phyloP scores from a whole-genome alignment of 257 asterid species.

The Capsicum pubescens region DNA sequence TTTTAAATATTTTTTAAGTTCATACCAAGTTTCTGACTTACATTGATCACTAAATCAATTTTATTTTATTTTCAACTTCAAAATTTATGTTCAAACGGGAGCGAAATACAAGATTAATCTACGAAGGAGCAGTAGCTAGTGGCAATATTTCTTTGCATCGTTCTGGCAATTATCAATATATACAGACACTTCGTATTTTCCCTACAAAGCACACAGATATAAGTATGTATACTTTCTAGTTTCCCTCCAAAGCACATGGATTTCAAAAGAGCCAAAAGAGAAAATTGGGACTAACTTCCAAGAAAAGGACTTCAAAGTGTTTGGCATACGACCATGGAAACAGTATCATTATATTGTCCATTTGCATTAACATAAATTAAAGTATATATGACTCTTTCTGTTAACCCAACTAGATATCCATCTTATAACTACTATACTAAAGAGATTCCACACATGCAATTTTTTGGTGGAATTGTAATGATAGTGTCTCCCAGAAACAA shows the following conservation, averaged over 20 bases:
- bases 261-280: neutral
- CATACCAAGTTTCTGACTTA: too few relatives aligned
- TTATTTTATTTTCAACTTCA: too few relatives aligned
- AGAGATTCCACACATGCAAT: slow-evolving; percentile 28
- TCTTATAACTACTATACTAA: neutral
- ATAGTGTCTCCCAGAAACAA: slow-evolving; percentile 51
- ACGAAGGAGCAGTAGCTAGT: neutral
- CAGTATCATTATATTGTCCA: neutral
- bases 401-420: slow-evolving; percentile 22
- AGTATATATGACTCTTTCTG: neutral
- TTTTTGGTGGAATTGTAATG: slow-evolving; percentile 60
- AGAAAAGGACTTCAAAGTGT: neutral
- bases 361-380: neutral
- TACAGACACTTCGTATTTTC: neutral
- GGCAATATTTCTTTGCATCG: slow-evolving; percentile 1
- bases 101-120: too few relatives aligned
- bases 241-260: slow-evolving; percentile 19
- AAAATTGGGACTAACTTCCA: neutral
- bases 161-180: neutral
- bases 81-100: too few relatives aligned
- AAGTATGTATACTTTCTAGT: neutral
- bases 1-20: too few relatives aligned
- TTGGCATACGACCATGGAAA: neutral
- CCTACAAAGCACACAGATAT: neutral
- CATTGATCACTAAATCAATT: too few relatives aligned